These are phyloP conservation scores for Fagopyrum tataricum DNA, from an alignment of 148 eudicot genomes.

Conservation along the genomic window DNA sequence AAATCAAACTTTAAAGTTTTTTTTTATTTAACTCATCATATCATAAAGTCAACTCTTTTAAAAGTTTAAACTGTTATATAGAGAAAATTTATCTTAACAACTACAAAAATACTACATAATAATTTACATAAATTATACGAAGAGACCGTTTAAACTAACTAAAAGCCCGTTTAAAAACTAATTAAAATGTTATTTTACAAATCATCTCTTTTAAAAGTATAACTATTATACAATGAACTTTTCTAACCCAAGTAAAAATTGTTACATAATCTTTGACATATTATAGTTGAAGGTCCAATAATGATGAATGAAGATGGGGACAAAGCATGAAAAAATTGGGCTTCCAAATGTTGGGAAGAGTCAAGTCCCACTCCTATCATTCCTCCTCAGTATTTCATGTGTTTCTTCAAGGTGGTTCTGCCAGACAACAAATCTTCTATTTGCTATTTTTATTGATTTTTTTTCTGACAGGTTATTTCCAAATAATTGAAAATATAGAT, in stretches of 20 bases:
- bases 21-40: no score
- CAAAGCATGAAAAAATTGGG: not conserved
- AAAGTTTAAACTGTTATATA: not conserved
- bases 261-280: not conserved
- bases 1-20: no score
- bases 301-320: slow-evolving; percentile 2
- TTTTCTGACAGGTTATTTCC: not conserved
- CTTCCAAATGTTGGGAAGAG: slow-evolving; percentile 4
- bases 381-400: not conserved
- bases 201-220: not conserved
- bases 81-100: no score
- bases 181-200: no score
- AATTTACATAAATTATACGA: no score
- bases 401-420: slow-evolving; percentile 3
- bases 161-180: no score
- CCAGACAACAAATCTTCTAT: not conserved
- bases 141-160: not conserved
- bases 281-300: not conserved
- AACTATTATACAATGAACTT: not conserved
- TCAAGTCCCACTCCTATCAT: slow-evolving; percentile 6
- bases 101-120: no score
- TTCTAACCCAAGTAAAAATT: no score
- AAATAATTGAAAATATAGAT: not conserved
- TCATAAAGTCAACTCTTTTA: not conserved
- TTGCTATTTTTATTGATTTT: not conserved